Evolutionary conservation across 2,329 filamentous ascomycete genomes (phyloP), one percentile per base, ranked within the genome.

Genomic region (Pyricularia sp.): DNA sequence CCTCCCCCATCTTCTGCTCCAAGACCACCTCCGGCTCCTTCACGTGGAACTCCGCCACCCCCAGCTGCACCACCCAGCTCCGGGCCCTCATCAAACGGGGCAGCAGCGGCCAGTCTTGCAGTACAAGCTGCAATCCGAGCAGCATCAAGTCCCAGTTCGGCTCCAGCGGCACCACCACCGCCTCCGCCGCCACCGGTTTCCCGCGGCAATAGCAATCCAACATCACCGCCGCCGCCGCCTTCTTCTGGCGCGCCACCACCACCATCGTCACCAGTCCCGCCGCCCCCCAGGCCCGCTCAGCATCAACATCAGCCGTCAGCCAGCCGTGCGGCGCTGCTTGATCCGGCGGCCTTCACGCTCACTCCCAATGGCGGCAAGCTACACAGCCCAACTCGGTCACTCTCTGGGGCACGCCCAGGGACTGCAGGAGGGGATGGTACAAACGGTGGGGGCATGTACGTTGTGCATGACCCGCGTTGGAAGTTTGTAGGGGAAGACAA

Each of bases 401-500:
- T 74, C 68, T 72, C 77, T 72, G 70, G 69, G 58, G 12, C 63
- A 65, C 58, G 28, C 73, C 74, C 74, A 76, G 76, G 73, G 75
- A 73, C 69, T 70, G 75, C 42, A 71, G 73, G 67, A 6, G 71
- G 73, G 14, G 76, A 72, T 69, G 33, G 69, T 12, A 68, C 73
- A n/a, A 74, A 76, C 28, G 75, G 75, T 5, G 73, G 73, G 33
- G 77, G 74, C 58, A 82, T 83, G 25, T 80, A 89, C 69, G 79
- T 86, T 12, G 88, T 97, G 66, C 86, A 93, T 71, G 95, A 98
- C 78, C 78, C 84, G 68, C 85, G 94, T 73, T 99, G 93, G 89
- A 91, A 90, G 72, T 99, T 97, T 76, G 91, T 94, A 73, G 87
- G 90, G 65, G 94, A 97, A 74, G 86, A 84, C 50, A 84, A 92